These are phyloP conservation scores for Pyrenophora seminiperda DNA, from an alignment of 2,329 filamentous ascomycete genomes.

Conservation along the genomic window DNA sequence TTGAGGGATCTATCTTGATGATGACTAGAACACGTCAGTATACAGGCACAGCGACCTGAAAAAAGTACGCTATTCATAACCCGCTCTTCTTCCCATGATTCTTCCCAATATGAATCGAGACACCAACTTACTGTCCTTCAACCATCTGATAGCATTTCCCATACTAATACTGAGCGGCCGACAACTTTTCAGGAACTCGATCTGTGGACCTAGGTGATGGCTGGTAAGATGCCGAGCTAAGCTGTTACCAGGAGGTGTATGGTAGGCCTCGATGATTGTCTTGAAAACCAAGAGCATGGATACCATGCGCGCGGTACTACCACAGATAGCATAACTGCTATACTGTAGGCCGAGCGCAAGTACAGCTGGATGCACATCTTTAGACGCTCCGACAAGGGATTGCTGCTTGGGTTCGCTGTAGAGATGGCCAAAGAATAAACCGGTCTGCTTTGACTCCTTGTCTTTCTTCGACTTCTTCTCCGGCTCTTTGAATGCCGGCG, in stretches of 20 bases:
- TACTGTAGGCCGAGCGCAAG: conserved; percentile 88
- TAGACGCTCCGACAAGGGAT: conserved; percentile 63
- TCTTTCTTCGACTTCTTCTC: conserved; percentile 45
- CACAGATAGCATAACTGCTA: conserved; percentile 83
- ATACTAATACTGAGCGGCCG: conserved; percentile 96
- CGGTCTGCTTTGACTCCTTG: conserved; percentile 56
- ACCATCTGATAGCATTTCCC: conserved; percentile 93
- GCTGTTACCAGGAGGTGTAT: conserved; percentile 81
- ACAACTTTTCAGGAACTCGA: conserved; percentile 90
- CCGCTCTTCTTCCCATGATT: background rate
- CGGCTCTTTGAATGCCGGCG: conserved; percentile 35
- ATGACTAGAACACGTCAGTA: conserved; percentile 61
- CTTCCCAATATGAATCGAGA: background rate
- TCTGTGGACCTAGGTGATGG: conserved; percentile 90
- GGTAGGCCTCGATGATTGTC: conserved; percentile 90
- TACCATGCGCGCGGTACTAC: conserved; percentile 85
- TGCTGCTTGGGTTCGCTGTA: conserved; percentile 75
- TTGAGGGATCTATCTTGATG: conserved; percentile 84
- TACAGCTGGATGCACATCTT: conserved; percentile 83
- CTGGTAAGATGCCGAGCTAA: conserved; percentile 89
- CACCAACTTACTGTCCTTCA: conserved; percentile 68
- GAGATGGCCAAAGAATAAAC: conserved; percentile 73
- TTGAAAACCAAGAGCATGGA: conserved; percentile 90
- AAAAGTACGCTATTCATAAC: too few relatives aligned
- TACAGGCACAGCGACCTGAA: background rate